Evolutionary conservation across 805 yeast species (phyloP).

Genomic region (Suhomyces vadensis): DNA sequence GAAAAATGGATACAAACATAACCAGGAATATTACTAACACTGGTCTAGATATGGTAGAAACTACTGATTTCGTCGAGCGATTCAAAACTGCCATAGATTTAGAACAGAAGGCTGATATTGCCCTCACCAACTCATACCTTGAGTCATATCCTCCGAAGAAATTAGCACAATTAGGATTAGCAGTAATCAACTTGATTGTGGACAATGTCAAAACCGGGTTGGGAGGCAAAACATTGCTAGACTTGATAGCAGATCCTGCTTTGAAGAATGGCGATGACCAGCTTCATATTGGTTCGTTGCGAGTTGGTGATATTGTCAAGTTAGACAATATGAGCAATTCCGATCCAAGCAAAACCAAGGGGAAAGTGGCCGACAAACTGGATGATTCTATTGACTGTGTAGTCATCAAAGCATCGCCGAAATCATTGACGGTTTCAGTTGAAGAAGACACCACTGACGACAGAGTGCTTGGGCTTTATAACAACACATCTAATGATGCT

Average conservation of each 20-base stretch:
- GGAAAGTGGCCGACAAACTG: conserved; percentile 25
- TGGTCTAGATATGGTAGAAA: background rate
- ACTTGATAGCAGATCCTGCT: conserved; percentile 57
- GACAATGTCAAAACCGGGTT: conserved; percentile 71
- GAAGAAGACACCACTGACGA: conserved; percentile 54
- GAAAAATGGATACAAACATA: conserved; percentile 32
- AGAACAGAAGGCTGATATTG: conserved; percentile 40
- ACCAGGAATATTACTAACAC: conserved; percentile 4
- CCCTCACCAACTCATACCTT: conserved; percentile 34
- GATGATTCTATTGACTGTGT: conserved; percentile 57
- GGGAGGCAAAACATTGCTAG: conserved; percentile 73
- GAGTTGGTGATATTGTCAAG: conserved; percentile 76
- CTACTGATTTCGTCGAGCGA: conserved; percentile 14
- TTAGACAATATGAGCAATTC: conserved; percentile 47
- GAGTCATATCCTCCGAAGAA: conserved; percentile 53
- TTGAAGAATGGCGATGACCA: conserved; percentile 28
- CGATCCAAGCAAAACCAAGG: conserved; percentile 19
- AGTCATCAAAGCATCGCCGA: conserved; percentile 52
- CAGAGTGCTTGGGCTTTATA: conserved; percentile 46
- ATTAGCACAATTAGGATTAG: conserved; percentile 72
- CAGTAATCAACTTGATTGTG: conserved; percentile 63
- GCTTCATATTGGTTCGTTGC: conserved; percentile 52
- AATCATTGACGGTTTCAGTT: conserved; percentile 56
- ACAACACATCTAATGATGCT: conserved; percentile 38
- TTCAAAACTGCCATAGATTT: conserved; percentile 35